Evolutionary conservation across 768 basidiomycete genomes (phyloP).

Genomic region (Trametes coccinea): DNA sequence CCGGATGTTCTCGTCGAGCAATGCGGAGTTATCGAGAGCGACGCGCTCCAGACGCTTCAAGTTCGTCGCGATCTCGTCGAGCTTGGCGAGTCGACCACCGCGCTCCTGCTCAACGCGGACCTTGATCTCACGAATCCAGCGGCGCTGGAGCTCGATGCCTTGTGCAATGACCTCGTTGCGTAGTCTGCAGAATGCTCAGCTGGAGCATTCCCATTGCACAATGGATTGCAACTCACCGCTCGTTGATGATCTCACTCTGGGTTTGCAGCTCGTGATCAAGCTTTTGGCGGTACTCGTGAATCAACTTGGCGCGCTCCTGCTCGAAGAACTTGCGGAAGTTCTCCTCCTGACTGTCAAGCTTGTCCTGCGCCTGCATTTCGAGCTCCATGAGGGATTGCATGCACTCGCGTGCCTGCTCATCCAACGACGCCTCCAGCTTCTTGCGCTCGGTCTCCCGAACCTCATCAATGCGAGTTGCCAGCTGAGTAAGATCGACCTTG

Average conservation of each 20-base stretch:
- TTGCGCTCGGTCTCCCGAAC: slow-evolving; percentile 78
- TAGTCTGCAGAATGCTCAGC: slow-evolving; percentile 51
- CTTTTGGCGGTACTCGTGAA: slow-evolving; percentile 81
- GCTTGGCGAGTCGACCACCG: slow-evolving; percentile 90
- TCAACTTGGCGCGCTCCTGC: slow-evolving; percentile 69
- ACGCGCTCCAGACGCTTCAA: slow-evolving; percentile 90
- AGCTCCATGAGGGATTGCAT: slow-evolving; percentile 75
- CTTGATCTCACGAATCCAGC: slow-evolving; percentile 97
- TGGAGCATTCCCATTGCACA: neutral
- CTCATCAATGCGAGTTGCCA: slow-evolving; percentile 75
- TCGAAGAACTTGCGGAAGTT: slow-evolving; percentile 82
- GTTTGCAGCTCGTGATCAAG: slow-evolving; percentile 81
- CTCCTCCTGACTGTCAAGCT: slow-evolving; percentile 82
- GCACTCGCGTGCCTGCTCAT: slow-evolving; percentile 86
- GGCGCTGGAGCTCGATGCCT: slow-evolving; percentile 94
- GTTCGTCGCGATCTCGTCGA: slow-evolving; percentile 88
- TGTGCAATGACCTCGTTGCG: slow-evolving; percentile 95
- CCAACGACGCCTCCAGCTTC: slow-evolving; percentile 64
- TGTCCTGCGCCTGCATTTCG: slow-evolving; percentile 84
- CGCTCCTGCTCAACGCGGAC: slow-evolving; percentile 95
- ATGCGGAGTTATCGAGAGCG: slow-evolving; percentile 85
- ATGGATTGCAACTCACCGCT: slow-evolving; percentile 65
- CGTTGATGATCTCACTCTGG: slow-evolving; percentile 92
- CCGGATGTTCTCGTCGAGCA: slow-evolving; percentile 92
- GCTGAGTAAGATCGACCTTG: slow-evolving; percentile 74